Base-by-base conservation (phyloP, 352 stramenopile genomes). In the Phytophthora pinifolia region DNA sequence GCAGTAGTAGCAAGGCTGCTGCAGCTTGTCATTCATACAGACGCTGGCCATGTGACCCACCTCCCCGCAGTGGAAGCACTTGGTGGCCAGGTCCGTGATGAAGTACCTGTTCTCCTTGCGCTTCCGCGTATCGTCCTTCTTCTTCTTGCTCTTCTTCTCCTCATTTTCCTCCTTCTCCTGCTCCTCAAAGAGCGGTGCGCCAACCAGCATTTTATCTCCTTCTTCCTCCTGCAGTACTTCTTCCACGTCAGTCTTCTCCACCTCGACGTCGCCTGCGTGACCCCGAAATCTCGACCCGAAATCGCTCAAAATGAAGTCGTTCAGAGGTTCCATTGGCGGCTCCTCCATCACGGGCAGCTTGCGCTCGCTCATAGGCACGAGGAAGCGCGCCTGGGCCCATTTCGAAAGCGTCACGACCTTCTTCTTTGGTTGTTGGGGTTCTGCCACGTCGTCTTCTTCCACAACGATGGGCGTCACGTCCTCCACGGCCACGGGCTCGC, bases 41-140 rank as follows among this genome's bases (percentile, higher is more conserved):
- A 88, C 56, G n/a, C 49, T 77, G 25, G 81, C 76, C 65, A 89
- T 83, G 61, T 94, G 83, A 10, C 83, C 83, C 9, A 92, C 74
- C 47, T 94, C 65, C 22, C 79, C 81, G 51, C 83, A 94, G 56
- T 92, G 88, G 62, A 79, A 94, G 61, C 83, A 94, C 61, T 94
- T 94, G 51, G 74, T 92, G 37, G 81, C 72, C 41, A 94, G 61
- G 41, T 94, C 83, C 10, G 80, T 92, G 54, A 88, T 46, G 44
- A 94, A 94, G 36, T 94, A 94, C 37, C 83, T 74, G 48, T 72
- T 89, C 44, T 94, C 83, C 3, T 65, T 74, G 5, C 79, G 74
- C 45, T 74, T 85, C 27, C 70, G 70, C 13, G 52, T 55, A 10
- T 68, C 67, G 17, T 57, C 46, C 8, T 42, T 67, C 12, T 61